Evolutionary conservation across 805 yeast genomes (phyloP), one percentile per base, ranked within the genome.

Genomic region (Candida boidinii): DNA sequence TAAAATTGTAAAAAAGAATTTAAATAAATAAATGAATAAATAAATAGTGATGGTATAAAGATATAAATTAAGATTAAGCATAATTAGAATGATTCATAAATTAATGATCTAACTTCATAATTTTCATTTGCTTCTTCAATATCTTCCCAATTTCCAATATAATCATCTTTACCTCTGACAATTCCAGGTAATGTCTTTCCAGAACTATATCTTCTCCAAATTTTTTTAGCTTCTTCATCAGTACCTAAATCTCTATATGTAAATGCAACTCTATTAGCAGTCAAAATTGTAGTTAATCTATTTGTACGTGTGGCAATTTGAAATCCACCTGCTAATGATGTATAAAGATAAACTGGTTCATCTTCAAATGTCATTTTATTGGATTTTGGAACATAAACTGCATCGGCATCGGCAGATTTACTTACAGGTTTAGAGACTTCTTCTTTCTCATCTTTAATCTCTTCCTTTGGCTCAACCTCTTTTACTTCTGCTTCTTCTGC

Each of bases 261-360:
- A 51, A 75, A 83, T 37, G 72, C 65, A 32, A 87, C 61, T 30
- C 75, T 69, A 53, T 86, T 82, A 4, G 88, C 94, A 25, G 74
- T 69, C 33, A 87, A 64, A 34, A 87, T 83, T 0, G 86, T 79
- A 10, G 70, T 71, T 36, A 88, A 57, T 35, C 94, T 64, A 48
- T 81, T 83, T 12, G 95, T 86, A 45, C 88, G 66, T 12, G 79
- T 70, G 41, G 78, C 73, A 54, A 88, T 74, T 52, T 80, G 82
- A 69, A 76, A 78, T 1, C 92, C 94, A 18, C 94, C 94, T 1
- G 95, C 90, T 28, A 86, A 63, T 1, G 96, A 88, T 0, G 96
- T 87, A 59, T 67, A 86, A 17, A 87, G 53, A 53, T 74, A 85
- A 16, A 86, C 77, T 2, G 92, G 88, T 41, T 70, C 73, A 35